Evolutionary conservation across 2,329 filamentous ascomycete genomes (phyloP).

Genomic region (Mariannaea elegans): DNA sequence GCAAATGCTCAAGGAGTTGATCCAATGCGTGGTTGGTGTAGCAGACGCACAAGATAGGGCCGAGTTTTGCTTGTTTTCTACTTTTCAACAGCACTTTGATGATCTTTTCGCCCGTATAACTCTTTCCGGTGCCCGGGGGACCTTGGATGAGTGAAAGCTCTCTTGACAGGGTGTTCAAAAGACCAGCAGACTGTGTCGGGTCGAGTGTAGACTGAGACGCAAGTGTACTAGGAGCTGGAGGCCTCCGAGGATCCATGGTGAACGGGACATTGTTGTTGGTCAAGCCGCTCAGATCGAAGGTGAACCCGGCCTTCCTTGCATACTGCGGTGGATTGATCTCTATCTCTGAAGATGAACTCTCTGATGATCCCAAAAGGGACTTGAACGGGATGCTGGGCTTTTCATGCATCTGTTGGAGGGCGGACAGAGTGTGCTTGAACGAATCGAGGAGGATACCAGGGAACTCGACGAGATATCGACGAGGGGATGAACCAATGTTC

Average conservation of each 20-base stretch:
- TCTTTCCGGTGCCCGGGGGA: conserved; percentile 75
- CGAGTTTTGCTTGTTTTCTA: conserved; percentile 48
- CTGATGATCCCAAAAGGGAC: no score
- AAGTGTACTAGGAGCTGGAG: no score
- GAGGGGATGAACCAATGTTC: neutral
- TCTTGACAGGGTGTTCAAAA: conserved; percentile 61
- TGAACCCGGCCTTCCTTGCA: conserved; percentile 56
- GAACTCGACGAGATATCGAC: conserved; percentile 19
- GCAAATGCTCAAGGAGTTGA: conserved; percentile 67
- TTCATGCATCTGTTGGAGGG: conserved; percentile 11
- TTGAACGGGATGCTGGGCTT: neutral
- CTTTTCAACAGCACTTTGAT: conserved; percentile 61
- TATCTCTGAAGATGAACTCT: no score
- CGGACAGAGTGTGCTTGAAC: conserved; percentile 20
- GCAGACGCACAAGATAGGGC: conserved; percentile 52
- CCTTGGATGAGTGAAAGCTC: conserved; percentile 72
- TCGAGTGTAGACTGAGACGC: conserved; percentile 58
- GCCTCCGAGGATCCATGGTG: neutral
- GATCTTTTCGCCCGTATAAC: conserved; percentile 65
- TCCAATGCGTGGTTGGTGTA: conserved; percentile 63
- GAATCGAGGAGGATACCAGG: conserved; percentile 22
- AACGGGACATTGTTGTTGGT: conserved; percentile 21
- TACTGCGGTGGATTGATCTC: conserved; percentile 56
- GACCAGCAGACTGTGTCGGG: conserved; percentile 56
- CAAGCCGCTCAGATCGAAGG: conserved; percentile 54